Conservation (phyloP, 2,329 filamentous ascomycete genomes). For the Pseudogymnoascus verrucosus region DNA sequence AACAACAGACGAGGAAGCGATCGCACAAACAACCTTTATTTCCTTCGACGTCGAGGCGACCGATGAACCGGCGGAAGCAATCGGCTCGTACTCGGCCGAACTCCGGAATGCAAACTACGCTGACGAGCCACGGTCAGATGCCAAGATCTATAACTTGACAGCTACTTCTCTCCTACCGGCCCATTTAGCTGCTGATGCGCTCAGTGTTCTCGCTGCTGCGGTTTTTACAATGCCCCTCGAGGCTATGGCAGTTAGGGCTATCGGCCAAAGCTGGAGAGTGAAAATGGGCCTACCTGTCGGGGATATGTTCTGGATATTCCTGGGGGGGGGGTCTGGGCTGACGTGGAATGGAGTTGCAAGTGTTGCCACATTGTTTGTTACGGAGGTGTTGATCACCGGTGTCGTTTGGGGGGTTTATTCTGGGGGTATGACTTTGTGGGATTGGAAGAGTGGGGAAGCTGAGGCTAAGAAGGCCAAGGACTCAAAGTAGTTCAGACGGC, state of each 20-base stretch:
- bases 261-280: slow-evolving; percentile 16
- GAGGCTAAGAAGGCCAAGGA: not conserved
- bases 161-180: slow-evolving; percentile 27
- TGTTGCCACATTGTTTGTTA: not conserved
- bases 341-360: not conserved
- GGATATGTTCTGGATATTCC: not conserved
- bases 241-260: slow-evolving; percentile 23
- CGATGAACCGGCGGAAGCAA: slow-evolving; percentile 16
- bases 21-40: slow-evolving; percentile 25
- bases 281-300: not conserved
- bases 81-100: slow-evolving; percentile 27
- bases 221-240: slow-evolving; percentile 26
- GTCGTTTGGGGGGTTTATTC: slow-evolving; percentile 1
- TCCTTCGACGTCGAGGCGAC: slow-evolving; percentile 28
- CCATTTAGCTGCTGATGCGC: slow-evolving; percentile 26
- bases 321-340: not conserved
- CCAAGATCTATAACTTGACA: slow-evolving; percentile 24
- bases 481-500: not conserved
- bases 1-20: slow-evolving; percentile 26
- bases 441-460: not conserved
- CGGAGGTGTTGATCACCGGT: not conserved
- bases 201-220: slow-evolving; percentile 23
- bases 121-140: slow-evolving; percentile 4
- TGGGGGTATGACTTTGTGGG: not conserved
- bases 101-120: slow-evolving; percentile 27